Percentiles rank a stretch among this genome's conserved stretches.
These are phyloP conservation scores for Penicillium polonicum DNA, from an alignment of 2,329 filamentous ascomycete genomes.

Conservation along the genomic window DNA sequence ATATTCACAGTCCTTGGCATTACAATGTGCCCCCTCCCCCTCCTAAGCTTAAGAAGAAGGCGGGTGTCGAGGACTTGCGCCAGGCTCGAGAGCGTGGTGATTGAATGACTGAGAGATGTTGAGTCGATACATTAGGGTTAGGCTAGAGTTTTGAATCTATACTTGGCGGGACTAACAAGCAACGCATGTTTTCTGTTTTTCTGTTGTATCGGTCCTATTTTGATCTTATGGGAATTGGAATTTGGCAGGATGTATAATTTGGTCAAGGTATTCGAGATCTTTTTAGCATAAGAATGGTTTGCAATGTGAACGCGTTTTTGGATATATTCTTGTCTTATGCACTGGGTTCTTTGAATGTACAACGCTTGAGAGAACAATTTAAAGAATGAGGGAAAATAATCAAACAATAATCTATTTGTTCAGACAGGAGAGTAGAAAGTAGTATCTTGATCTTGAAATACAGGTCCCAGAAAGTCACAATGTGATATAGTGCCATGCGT, in stretches of 20 bases:
- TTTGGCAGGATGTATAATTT: neutral
- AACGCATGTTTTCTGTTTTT: no score
- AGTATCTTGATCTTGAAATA: slow-evolving; percentile 26
- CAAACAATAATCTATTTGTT: slow-evolving; percentile 20
- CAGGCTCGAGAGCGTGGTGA: no score
- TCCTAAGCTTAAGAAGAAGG: neutral
- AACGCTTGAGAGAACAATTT: neutral
- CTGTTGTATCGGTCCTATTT: no score
- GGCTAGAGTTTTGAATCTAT: neutral
- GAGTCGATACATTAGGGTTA: neutral
- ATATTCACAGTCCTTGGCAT: neutral
- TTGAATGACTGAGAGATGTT: neutral
- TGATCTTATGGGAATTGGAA: neutral
- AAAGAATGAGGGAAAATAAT: neutral
- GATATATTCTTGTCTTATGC: neutral
- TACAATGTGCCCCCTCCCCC: neutral
- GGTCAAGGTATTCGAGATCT: neutral
- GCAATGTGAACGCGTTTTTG: neutral
- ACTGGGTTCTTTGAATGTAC: neutral
- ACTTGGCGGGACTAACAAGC: no score
- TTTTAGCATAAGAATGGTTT: neutral
- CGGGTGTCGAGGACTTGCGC: neutral
- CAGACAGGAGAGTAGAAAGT: slow-evolving; percentile 26
- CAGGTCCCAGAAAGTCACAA: slow-evolving; percentile 20
- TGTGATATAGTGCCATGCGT: slow-evolving; percentile 23